Conservation (phyloP, 1,284 basidiomycete species). For the Phaffia rhodozyma region DNA sequence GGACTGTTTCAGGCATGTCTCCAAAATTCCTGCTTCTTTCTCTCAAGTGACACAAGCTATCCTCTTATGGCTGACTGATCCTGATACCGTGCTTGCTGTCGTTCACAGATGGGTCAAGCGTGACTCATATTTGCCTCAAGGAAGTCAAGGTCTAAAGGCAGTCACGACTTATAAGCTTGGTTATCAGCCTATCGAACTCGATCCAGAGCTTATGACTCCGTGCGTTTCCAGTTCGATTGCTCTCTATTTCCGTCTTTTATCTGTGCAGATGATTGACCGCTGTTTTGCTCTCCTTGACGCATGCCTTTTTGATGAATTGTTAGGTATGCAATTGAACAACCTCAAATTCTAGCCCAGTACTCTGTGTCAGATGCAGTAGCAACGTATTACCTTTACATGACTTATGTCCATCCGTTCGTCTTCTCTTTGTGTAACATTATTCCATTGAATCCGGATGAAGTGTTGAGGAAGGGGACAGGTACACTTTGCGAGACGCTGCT, state of each 20-base stretch:
- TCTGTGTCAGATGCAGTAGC: conserved; percentile 99
- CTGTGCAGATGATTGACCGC: conserved; percentile 6
- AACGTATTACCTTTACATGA: conserved; percentile 99
- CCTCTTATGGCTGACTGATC: background rate
- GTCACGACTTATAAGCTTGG: conserved; percentile 86
- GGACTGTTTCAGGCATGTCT: conserved; percentile 76
- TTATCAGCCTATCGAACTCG: conserved; percentile 89
- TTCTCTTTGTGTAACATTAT: conserved; percentile 99
- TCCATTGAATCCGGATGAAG: conserved; percentile 91
- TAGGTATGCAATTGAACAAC: conserved; percentile 93
- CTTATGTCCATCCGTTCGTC: conserved; percentile 99
- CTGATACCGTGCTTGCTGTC: background rate
- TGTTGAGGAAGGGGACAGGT: conserved; percentile 87
- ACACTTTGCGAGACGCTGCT: conserved; percentile 95
- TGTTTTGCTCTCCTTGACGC: background rate
- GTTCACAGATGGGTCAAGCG: conserved; percentile 77
- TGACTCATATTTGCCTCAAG: conserved; percentile 98
- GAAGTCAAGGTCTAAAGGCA: conserved; percentile 94
- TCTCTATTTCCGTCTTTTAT: background rate
- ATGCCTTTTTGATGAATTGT: background rate
- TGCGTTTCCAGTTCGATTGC: conserved; percentile 37
- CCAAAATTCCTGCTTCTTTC: background rate
- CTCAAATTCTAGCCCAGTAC: conserved; percentile 88
- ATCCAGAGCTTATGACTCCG: conserved; percentile 99
- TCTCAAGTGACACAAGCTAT: background rate